These are phyloP conservation scores for Amphirosellinia nigrospora DNA, from an alignment of 495 filamentous ascomycete species.

Conservation along the genomic window DNA sequence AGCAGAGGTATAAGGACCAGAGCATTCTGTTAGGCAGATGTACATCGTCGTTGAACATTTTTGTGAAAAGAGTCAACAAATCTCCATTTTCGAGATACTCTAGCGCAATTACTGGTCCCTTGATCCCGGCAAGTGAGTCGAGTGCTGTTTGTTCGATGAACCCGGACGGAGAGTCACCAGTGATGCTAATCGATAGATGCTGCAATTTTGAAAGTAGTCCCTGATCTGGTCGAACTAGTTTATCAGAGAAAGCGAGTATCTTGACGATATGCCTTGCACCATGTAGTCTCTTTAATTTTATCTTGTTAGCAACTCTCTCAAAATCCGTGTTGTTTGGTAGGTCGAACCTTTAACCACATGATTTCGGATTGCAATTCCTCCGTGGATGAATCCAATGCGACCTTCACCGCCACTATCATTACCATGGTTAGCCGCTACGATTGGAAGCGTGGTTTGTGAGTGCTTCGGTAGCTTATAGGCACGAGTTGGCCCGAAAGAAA, in stretches of 20 bases:
- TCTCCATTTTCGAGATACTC: constrained; percentile 13
- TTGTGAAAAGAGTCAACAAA: neutral
- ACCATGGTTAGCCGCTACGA: neutral
- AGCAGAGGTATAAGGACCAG: constrained; percentile 15
- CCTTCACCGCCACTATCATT: constrained; percentile 13
- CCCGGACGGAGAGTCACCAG: neutral
- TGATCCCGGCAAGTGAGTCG: neutral
- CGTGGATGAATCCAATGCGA: neutral
- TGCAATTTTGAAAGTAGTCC: neutral
- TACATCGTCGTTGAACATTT: constrained; percentile 6
- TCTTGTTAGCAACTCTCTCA: neutral
- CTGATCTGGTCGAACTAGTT: neutral
- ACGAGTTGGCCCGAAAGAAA: neutral
- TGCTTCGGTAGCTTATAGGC: neutral
- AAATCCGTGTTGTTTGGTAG: neutral
- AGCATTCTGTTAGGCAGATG: constrained; percentile 15
- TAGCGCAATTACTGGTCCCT: constrained; percentile 9
- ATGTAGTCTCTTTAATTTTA: neutral
- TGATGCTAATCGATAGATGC: neutral
- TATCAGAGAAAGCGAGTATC: constrained; percentile 10
- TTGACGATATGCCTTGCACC: constrained; percentile 11
- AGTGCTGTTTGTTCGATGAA: constrained; percentile 8
- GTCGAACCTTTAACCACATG: constrained; percentile 11
- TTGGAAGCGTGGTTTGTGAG: neutral
- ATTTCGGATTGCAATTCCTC: constrained; percentile 3